Conservation (phyloP, 108 stramenopile genomes). For the Pinguiococcus pyrenoidosus region DNA sequence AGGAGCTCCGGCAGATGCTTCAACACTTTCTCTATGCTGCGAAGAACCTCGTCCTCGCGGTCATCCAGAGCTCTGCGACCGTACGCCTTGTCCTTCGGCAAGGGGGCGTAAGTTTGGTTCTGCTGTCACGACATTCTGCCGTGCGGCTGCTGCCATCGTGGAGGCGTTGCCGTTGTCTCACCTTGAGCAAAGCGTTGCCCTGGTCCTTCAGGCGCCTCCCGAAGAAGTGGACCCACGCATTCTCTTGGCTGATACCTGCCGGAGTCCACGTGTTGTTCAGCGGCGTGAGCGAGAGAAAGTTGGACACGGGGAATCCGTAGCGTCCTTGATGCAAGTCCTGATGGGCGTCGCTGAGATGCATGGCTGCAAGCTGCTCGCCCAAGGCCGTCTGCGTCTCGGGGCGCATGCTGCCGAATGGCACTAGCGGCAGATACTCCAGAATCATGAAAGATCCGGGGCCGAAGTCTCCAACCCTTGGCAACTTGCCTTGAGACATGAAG, state of each 20-base stretch:
- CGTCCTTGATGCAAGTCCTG: conserved; percentile 16
- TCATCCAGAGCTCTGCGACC: conserved; percentile 8
- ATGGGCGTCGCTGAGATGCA: conserved; percentile 16
- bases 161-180: too few relatives aligned
- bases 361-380: conserved; percentile 12
- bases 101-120: too few relatives aligned
- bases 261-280: conserved; percentile 22
- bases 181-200: conserved; percentile 3
- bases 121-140: too few relatives aligned
- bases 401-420: conserved; percentile 19
- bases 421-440: conserved; percentile 7
- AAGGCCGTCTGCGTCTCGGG: conserved; percentile 9
- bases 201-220: conserved; percentile 12
- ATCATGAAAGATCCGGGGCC: conserved; percentile 25
- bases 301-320: conserved; percentile 20
- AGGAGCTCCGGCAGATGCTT: too few relatives aligned
- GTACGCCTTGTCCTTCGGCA: conserved; percentile 1
- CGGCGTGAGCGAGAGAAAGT: conserved; percentile 20
- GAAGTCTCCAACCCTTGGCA: conserved; percentile 11
- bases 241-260: too few relatives aligned
- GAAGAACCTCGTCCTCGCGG: conserved; percentile 3
- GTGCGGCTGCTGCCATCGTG: too few relatives aligned
- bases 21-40: too few relatives aligned
- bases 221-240: conserved; percentile 13
- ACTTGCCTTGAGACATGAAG: not conserved